Base-by-base conservation (phyloP, 2,329 filamentous ascomycete genomes). In the Xylaria sp. region DNA sequence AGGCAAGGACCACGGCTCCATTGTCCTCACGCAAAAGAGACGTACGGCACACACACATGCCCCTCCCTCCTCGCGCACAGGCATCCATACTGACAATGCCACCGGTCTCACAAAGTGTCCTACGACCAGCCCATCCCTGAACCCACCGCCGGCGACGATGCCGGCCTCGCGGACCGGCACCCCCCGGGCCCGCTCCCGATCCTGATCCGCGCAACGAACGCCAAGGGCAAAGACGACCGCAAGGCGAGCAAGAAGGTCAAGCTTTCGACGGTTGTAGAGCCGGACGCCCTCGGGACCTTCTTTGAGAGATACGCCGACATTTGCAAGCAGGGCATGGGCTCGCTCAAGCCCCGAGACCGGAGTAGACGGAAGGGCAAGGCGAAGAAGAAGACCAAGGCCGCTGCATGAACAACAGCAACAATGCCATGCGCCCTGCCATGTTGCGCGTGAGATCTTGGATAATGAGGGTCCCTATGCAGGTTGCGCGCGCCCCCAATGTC, bases 321-420 rank as follows among this genome's bases (percentile, higher is more conserved):
- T 2, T 98, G 94, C 82, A 98, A 97, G 84, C 84, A 86, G 0
- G 94, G 94, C 6, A 98, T 98, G 94, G 86, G 88, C 58, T 90
- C 91, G 8, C 79, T 99, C 82, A 98, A 97, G 88, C 97, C 97
- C 79, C 88, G 96, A 74, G 95, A 98, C 82, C 88, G 94, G 78
- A 97, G 92, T 81, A 95, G 93, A 86, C 90, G 91, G 84, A 93
- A 92, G 79, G 90, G 92, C 75, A 92, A 92, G 79, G 93, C 92
- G 72, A 93, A 91, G 83, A 90, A 86, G 80, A 89, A 86, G 83
- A 92, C 90, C 84, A 90, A 88, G 81, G 81, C 80, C 0, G 76
- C 77, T 9, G 73, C 76, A 1, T 18, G 20, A 25, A 25, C 10
- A 10, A 31, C 10, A 15, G 8, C 12, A 15, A 46, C 62, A 2